Percentiles rank a stretch among this genome's conserved stretches.
These are phyloP conservation scores for Cordyceps cicadae DNA, from an alignment of 2,329 filamentous ascomycete genomes.

Conservation along the genomic window DNA sequence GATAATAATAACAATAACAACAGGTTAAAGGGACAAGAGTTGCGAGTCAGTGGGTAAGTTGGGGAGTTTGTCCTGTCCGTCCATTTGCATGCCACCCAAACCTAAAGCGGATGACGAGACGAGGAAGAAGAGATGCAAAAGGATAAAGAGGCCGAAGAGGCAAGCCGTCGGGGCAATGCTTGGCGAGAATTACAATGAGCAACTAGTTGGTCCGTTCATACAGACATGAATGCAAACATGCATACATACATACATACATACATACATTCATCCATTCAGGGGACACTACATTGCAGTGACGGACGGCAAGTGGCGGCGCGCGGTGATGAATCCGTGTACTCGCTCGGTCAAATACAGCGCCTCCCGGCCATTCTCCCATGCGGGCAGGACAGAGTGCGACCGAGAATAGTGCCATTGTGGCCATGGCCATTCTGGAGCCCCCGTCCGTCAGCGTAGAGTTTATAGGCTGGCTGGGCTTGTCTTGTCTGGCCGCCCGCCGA, in stretches of 20 bases:
- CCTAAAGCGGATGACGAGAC: too few relatives aligned
- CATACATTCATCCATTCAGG: too few relatives aligned
- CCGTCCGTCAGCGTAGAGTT: not conserved
- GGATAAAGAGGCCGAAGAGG: not conserved
- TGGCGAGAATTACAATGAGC: too few relatives aligned
- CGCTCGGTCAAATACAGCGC: slow-evolving; percentile 10
- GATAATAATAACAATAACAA: not conserved
- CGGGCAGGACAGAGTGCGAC: not conserved
- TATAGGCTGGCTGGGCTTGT: too few relatives aligned
- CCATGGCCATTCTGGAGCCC: not conserved
- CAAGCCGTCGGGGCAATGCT: not conserved
- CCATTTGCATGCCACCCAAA: too few relatives aligned
- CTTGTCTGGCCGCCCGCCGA: too few relatives aligned
- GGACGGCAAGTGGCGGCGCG: too few relatives aligned
- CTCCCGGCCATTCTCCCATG: slow-evolving; percentile 8
- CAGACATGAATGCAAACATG: too few relatives aligned
- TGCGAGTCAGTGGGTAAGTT: not conserved
- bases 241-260: too few relatives aligned
- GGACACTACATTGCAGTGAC: too few relatives aligned
- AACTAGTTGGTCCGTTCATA: too few relatives aligned
- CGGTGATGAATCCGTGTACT: not conserved
- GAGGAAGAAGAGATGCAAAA: not conserved
- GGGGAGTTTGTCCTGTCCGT: too few relatives aligned
- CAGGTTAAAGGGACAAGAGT: not conserved
- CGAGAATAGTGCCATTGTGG: slow-evolving; percentile 4